phyloP scores from a whole-genome alignment of 306 rosid species.

The Acacia acuminata region DNA sequence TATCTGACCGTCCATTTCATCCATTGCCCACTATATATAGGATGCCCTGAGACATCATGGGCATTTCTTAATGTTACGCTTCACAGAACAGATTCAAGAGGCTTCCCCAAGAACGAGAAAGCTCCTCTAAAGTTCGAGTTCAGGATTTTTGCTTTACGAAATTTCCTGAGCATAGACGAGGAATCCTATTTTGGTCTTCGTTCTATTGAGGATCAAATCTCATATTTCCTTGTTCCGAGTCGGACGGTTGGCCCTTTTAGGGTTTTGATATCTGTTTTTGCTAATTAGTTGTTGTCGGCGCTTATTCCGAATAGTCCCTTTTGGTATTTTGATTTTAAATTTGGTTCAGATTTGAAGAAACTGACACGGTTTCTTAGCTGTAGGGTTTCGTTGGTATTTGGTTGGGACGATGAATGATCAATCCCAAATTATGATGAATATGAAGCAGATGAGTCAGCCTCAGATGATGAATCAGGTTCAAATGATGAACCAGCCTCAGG shows the following conservation, averaged over 20 bases:
- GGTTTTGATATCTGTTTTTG: slow-evolving; percentile 40
- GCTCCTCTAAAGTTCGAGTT: not conserved
- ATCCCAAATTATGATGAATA: slow-evolving; percentile 54
- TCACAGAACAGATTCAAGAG: slow-evolving; percentile 5
- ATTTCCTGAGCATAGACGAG: not conserved
- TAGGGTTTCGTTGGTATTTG: slow-evolving; percentile 36
- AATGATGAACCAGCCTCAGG: slow-evolving; percentile 50
- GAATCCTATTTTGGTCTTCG: slow-evolving; percentile 8
- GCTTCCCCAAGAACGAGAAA: slow-evolving; percentile 19
- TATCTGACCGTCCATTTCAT: slow-evolving; percentile 23
- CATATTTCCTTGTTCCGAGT: slow-evolving; percentile 15
- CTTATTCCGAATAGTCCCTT: not conserved
- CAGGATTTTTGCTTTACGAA: slow-evolving; percentile 29
- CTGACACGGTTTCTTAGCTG: slow-evolving; percentile 1
- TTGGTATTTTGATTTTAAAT: not conserved
- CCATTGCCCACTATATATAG: slow-evolving; percentile 21
- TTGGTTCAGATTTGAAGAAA: slow-evolving; percentile 1
- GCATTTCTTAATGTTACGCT: not conserved
- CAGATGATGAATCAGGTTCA: slow-evolving; percentile 54
- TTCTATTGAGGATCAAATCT: slow-evolving; percentile 25
- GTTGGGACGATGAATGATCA: slow-evolving; percentile 48
- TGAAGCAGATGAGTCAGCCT: slow-evolving; percentile 49
- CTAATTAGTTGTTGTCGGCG: slow-evolving; percentile 38
- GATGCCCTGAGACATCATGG: not conserved
- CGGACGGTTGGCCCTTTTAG: slow-evolving; percentile 30